Conservation (phyloP, 2,329 filamentous ascomycete genomes). For the Alternaria tenuissima region DNA sequence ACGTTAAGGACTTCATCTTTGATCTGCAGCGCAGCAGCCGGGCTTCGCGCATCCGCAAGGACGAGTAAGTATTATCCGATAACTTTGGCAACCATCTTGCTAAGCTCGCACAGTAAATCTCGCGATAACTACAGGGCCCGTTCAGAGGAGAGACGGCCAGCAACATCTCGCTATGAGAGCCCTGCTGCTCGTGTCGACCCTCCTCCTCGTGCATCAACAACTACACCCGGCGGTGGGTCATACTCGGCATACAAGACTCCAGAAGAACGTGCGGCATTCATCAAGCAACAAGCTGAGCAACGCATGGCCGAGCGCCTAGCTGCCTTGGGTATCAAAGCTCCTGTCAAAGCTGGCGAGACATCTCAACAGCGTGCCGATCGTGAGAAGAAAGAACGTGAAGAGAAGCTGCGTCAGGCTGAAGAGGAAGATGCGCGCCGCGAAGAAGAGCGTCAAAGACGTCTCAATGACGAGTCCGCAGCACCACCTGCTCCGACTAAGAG, state of each 20-base stretch:
- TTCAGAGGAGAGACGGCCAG: constrained; percentile 44
- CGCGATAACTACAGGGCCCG: constrained; percentile 49
- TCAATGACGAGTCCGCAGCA: constrained; percentile 76
- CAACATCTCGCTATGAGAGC: constrained; percentile 59
- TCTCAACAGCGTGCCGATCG: constrained; percentile 85
- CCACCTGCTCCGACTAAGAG: constrained; percentile 63
- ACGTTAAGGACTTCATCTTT: constrained; percentile 97
- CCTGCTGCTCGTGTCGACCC: constrained; percentile 56
- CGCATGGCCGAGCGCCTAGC: constrained; percentile 96
- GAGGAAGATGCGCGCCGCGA: constrained; percentile 93
- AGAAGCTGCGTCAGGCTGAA: constrained; percentile 87
- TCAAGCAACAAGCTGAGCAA: constrained; percentile 95
- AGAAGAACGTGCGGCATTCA: constrained; percentile 93
- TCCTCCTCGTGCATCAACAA: constrained; percentile 64
- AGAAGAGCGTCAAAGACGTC: constrained; percentile 80
- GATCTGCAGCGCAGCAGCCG: constrained; percentile 89
- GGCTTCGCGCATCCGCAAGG: constrained; percentile 72
- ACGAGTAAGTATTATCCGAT: constrained; percentile 59
- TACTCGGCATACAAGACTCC: constrained; percentile 88
- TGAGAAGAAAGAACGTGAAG: constrained; percentile 85
- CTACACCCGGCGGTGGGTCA: constrained; percentile 66
- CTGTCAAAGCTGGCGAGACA: constrained; percentile 79
- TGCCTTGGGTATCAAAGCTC: constrained; percentile 87
- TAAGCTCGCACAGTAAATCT: constrained; percentile 31
- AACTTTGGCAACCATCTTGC: constrained; percentile 3